Base-by-base conservation (phyloP, 1,284 basidiomycete species). In the Austroboletus niveus region DNA sequence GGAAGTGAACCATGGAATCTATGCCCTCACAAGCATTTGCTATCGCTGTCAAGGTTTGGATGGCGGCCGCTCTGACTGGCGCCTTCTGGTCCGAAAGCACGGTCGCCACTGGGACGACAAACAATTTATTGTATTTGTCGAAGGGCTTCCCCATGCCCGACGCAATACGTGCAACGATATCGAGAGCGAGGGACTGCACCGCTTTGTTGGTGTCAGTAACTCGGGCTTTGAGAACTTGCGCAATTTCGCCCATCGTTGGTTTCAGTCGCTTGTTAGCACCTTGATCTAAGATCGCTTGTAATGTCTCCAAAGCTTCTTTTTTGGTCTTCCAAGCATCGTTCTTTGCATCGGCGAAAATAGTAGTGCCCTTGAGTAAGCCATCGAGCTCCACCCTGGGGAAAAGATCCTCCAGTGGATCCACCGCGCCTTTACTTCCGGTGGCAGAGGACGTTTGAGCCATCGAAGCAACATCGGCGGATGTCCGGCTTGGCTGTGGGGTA, bases 301-400 rank as follows among this genome's bases (percentile, higher is more conserved):
- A 72, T 1, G 79, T 77, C 66, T 99, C 97, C 50, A 99, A 77
- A 1, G 91, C 94, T 65, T 98, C 97, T 70, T 99, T 99, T 72
- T 96, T 89, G 7, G 84, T 86, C 74, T 99, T 99, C 97, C 97
- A 99, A 0, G 92, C 87, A 60, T 98, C 97, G 59, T 85, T 93
- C 72, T 92, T 92, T 10, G 86, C 80, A 62, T 94, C 92, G 1
- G 84, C 76, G 29, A 95, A 72, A 44, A 98, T 88, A 2, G 84
- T 84, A 0, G 92, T 92, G n/a, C 87, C 85, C 54, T 89, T 87
- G 36, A 99, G 75, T 24, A 99, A 72, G 52, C 84, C 80, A 61
- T 99, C 96, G 44, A 99, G 76, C 61, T 99, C 96, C 30, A 98
- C 91, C 29, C 97, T 85, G 17, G 97, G 97, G 65, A 98, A 94